These are phyloP conservation scores for Arbutus unedo DNA, from an alignment of 148 eudicot genomes.

Conservation along the genomic window DNA sequence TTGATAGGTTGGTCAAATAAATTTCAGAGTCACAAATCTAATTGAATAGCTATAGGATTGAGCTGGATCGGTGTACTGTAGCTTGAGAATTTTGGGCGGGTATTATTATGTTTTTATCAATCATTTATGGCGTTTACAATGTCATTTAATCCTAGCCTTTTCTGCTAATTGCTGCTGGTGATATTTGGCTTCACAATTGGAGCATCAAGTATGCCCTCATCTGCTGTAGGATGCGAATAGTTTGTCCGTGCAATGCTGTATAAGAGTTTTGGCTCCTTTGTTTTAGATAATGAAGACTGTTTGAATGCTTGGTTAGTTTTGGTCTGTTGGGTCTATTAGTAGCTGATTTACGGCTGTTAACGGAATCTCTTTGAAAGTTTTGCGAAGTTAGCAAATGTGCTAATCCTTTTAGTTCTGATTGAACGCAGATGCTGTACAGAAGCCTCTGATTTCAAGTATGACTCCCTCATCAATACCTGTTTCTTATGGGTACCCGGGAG, in stretches of 20 bases:
- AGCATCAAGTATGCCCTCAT: background rate
- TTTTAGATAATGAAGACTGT: background rate
- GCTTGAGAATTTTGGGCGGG: too few species aligned
- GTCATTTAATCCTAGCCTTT: too few species aligned
- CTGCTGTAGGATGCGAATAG: background rate
- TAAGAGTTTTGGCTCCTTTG: background rate
- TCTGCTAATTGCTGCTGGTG: too few species aligned
- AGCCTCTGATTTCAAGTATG: constrained; percentile 37
- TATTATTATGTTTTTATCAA: too few species aligned
- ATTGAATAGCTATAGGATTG: too few species aligned
- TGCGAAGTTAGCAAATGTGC: background rate
- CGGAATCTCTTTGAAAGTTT: too few species aligned
- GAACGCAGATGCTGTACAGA: constrained; percentile 47
- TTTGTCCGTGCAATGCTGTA: background rate
- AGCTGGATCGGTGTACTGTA: too few species aligned
- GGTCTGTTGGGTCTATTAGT: background rate
- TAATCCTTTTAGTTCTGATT: background rate
- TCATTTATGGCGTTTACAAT: too few species aligned
- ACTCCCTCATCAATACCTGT: constrained; percentile 32
- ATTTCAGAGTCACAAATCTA: background rate
- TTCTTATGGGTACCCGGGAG: constrained; percentile 53
- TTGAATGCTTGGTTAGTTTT: background rate
- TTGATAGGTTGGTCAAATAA: background rate
- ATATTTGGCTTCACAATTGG: background rate
- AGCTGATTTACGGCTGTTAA: background rate